Conservation (phyloP, 306 rosid species). For the Mimosa pudica region DNA sequence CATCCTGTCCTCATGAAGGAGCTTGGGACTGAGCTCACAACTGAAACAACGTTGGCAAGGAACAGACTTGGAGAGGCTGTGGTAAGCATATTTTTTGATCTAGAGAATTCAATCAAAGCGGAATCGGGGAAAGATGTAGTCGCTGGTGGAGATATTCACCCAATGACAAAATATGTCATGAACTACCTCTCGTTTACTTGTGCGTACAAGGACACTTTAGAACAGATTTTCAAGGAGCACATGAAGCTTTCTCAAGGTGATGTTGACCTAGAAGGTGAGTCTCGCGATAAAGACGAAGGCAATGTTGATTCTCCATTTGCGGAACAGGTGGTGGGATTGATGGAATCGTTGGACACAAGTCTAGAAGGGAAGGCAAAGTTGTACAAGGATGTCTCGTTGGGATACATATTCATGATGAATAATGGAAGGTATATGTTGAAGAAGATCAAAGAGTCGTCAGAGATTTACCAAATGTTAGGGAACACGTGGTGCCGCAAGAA, state of each 20-base stretch:
- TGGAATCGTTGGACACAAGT: conserved; percentile 70
- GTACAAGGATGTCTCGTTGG: conserved; percentile 60
- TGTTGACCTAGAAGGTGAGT: conserved; percentile 46
- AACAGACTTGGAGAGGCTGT: conserved; percentile 51
- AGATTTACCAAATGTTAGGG: conserved; percentile 66
- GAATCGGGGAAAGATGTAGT: conserved; percentile 41
- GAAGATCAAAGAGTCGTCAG: conserved; percentile 69
- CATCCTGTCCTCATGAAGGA: conserved; percentile 35
- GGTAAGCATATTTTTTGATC: conserved; percentile 41
- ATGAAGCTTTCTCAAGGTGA: no score
- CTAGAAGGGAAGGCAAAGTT: conserved; percentile 64
- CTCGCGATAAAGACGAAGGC: background rate
- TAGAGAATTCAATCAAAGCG: conserved; percentile 47
- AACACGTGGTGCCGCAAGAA: conserved; percentile 74
- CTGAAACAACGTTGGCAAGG: conserved; percentile 39
- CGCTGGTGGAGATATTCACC: conserved; percentile 52
- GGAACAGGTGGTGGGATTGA: conserved; percentile 48
- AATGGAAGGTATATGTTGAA: conserved; percentile 83
- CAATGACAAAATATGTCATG: conserved; percentile 46
- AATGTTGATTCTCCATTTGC: conserved; percentile 52
- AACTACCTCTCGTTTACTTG: conserved; percentile 46
- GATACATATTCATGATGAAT: conserved; percentile 86
- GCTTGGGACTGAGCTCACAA: conserved; percentile 16
- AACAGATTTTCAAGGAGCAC: conserved; percentile 47
- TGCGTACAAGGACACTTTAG: conserved; percentile 53